Base-by-base conservation (phyloP, 345 rosid genomes). In the Euphorbia peplus region DNA sequence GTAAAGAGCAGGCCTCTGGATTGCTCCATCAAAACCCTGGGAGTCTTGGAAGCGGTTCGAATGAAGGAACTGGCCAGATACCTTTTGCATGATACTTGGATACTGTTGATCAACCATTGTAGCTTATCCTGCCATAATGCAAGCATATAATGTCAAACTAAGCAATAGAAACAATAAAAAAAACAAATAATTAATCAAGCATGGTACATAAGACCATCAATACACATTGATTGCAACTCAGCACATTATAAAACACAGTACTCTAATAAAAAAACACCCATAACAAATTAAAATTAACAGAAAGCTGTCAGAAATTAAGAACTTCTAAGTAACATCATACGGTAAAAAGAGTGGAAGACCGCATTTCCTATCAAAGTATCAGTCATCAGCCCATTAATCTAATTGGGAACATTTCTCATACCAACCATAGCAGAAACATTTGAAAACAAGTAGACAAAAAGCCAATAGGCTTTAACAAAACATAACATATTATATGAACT, bases 61-160 rank as follows among this genome's bases (percentile, higher is more conserved):
- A 1, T 74, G 83, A 75, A 79, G 79, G 73, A 84, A 69, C 83
- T 88, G 89, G 39, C 93, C 89, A 63, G 88, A 76, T 61, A 81
- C 79, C 86, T 92, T 89, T 74, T 88, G 93, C 75, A 85, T 70
- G 26, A 92, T 73, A 13, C 80, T 69, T 0, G 93, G 93, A 73
- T 86, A 89, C 74, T 82, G 90, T 78, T 87, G 93, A 83, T 92
- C 95, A 70, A 63, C 89, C 98, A 92, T 92, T 76, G 67, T 75
- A 59, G 72, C 70, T 70, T 73, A 58, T 65, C 82, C 95, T 89
- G 83, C 69, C 67, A 66, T 42, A 59, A 35, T 30, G 8, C 4
- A 24, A 60, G 48, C 44, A 42, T 22, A 7, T 29, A 25, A 22
- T 16, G 15, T 71, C 63, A 55, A 30, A 53, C n/a, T n/a, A n/a